Evolutionary conservation across 2,329 filamentous ascomycete genomes (phyloP), one percentile per base, ranked within the genome.

Genomic region (Diplocarpon mali): DNA sequence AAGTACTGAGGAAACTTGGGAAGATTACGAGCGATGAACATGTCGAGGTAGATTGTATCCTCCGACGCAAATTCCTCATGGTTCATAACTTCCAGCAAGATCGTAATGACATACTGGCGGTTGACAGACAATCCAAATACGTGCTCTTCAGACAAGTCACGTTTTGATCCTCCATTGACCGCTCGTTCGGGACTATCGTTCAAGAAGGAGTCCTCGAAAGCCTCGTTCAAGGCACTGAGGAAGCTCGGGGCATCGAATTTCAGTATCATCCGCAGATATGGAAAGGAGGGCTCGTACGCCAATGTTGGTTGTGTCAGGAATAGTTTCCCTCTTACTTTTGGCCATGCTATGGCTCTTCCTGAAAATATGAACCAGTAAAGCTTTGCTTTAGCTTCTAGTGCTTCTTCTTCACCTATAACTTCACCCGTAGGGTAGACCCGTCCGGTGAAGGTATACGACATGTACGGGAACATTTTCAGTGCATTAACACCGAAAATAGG

Each of bases 1-100:
- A 98, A 80, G 58, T 95, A 95, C 61, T 96, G 90, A 1, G 89
- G 88, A 59, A 95, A 98, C 62, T 98, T 98, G 3, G 93, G 86
- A 40, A 98, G 68, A 60, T 95, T 98, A 45, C 92, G 80, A 14
- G 92, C 90, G 60, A 98, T 84, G 60, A 98, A 98, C 88, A 98
- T 98, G 64, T 98, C 88, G 36, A 98, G 75, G 63, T 95, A 98
- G 45, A 98, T 85, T 11, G 85, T 89, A 59, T 96, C 88, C 49
- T 84, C 78, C 0, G 80, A 65, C 0, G 79, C 75, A 63, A 95
- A 96, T 38, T 85, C 78, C 3, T 73, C 69, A 0, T 78, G 68
- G 40, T 80, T 84, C 86, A 98, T 94, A 24, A 95, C 82, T 61
- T 95, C 88, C 10, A 94, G 72, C 46, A 98, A 68, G 45, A 95